phyloP scores from a whole-genome alignment of 345 rosid genomes.

The Aquilaria malaccensis region DNA sequence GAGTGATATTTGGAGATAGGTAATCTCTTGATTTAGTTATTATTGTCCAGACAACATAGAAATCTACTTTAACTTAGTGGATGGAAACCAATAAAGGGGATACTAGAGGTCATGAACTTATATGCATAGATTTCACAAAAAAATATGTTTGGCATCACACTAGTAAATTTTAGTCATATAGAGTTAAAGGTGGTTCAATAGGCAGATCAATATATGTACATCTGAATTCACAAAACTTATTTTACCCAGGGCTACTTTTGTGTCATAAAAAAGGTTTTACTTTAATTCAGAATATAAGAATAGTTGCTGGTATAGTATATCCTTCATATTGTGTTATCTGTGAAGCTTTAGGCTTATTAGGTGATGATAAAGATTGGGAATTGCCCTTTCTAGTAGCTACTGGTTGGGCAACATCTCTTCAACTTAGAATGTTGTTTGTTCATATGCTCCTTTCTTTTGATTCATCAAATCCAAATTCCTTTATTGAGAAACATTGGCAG shows the following conservation, averaged over 20 bases:
- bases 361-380: background rate
- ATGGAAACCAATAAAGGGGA: background rate
- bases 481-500: background rate
- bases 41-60: background rate
- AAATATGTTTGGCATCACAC: background rate
- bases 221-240: too few species aligned
- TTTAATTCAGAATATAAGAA: too few species aligned
- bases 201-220: too few species aligned
- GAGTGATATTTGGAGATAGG: background rate
- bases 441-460: background rate
- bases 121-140: constrained; percentile 7
- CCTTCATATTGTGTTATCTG: too few species aligned
- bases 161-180: background rate
- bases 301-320: too few species aligned
- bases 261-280: too few species aligned
- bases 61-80: background rate
- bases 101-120: background rate
- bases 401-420: background rate
- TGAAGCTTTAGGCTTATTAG: too few species aligned
- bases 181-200: background rate
- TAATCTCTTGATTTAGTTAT: background rate
- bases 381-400: background rate
- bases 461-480: too few species aligned
- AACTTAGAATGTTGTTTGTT: too few species aligned
- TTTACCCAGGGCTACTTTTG: too few species aligned